Evolutionary conservation across 208 protist species (phyloP), one percentile per base, ranked within the genome.

Genomic region (Trypanosoma avium): DNA sequence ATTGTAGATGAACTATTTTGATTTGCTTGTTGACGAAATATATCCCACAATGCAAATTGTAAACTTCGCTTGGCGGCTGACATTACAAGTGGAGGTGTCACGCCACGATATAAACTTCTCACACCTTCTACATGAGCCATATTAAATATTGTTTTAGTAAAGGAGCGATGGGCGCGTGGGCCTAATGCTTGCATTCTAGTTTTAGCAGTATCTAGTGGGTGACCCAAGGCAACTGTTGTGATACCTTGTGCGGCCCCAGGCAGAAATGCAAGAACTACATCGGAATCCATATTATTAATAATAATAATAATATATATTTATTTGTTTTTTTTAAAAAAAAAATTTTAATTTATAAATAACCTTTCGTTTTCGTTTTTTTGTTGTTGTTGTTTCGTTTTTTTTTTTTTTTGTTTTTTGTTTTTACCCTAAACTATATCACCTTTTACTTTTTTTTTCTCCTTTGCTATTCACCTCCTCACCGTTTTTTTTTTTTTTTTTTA

Each of bases 171-270:
- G 12, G 84, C 70, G 9, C 79, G 30, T 5, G 86, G 80, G 0
- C 84, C 83, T 0, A 67, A 42, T 1, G 92, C 82, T 61, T 97
- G 92, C 85, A 94, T 93, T 48, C 88, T 85, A 12, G 86, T 89
- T 71, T 97, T 97, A 27, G 86, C 82, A 17, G 88, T 97, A 59
- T 97, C 92, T 15, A 97, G 68, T 2, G 92, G 92, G 56, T 97
- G 92, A 0, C 92, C 92, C 2, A 93, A 59, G 22, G 83, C 38
- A 1, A 93, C 80, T 4, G 71, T 88, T 24, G 79, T 83, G 2
- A 70, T 68, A 21, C 92, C 92, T 24, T 95, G 86, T 43, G 82
- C 83, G 3, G 87, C 86, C 29, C 92, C 92, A 12, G 88, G 87
- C 7, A 90, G 52, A 29, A 97, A 71, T 22, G 84, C 40, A 42